Evolutionary conservation across 129 eudicot genomes (phyloP).

Genomic region (Flaveria linearis): DNA sequence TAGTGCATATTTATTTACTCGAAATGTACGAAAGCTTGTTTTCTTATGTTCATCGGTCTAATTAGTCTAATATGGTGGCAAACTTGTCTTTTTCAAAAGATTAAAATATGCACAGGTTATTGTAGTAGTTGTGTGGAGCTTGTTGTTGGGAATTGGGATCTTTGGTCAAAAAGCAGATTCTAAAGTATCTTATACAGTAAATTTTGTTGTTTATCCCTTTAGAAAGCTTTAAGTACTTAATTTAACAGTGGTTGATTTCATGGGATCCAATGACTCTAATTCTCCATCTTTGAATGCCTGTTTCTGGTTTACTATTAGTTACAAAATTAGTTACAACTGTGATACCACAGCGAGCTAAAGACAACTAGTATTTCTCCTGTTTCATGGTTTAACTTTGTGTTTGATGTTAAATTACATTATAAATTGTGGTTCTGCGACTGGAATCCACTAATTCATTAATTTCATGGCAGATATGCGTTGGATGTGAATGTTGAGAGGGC

Average conservation of each 20-base stretch:
- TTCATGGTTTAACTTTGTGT: slow-evolving; percentile 21
- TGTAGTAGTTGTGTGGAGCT: slow-evolving; percentile 30
- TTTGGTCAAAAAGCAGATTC: slow-evolving; percentile 39
- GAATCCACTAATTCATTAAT: neutral
- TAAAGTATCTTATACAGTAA: slow-evolving; percentile 30
- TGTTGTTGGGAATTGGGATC: slow-evolving; percentile 41
- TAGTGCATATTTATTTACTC: slow-evolving; percentile 29
- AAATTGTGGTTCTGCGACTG: neutral
- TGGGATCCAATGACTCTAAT: slow-evolving; percentile 25
- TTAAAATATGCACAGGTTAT: slow-evolving; percentile 24
- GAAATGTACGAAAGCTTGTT: slow-evolving; percentile 25
- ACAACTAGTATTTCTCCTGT: neutral
- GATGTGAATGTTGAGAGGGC: slow-evolving; percentile 90
- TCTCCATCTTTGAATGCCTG: slow-evolving; percentile 18
- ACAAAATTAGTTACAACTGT: neutral
- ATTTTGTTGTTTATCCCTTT: slow-evolving; percentile 7
- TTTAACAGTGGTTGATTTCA: slow-evolving; percentile 15
- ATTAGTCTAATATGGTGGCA: slow-evolving; percentile 31
- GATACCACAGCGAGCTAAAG: neutral
- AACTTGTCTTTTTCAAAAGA: slow-evolving; percentile 38
- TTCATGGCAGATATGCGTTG: slow-evolving; percentile 67
- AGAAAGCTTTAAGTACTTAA: slow-evolving; percentile 14
- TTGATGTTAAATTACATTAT: slow-evolving; percentile 18
- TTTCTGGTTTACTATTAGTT: slow-evolving; percentile 3
- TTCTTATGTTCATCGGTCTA: slow-evolving; percentile 30